Conservation (phyloP, 352 stramenopile species). For the Phytophthora multivora region DNA sequence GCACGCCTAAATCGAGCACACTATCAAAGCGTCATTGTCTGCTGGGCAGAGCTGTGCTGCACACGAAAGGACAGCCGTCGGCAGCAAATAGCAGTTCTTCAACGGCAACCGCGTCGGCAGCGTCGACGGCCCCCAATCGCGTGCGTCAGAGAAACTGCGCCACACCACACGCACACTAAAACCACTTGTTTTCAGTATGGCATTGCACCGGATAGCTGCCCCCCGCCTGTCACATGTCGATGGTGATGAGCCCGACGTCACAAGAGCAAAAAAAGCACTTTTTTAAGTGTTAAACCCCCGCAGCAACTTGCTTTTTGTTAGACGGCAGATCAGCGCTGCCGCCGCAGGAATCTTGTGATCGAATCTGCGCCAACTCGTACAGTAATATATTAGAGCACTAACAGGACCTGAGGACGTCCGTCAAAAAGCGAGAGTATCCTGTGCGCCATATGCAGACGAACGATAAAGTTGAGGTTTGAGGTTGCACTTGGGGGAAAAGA, state of each 20-base stretch:
- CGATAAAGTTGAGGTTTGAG: conserved; percentile 4
- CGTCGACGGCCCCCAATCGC: conserved; percentile 7
- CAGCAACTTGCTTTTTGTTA: not conserved
- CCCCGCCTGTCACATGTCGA: conserved; percentile 30
- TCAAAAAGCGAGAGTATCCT: not conserved
- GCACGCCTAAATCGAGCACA: no score
- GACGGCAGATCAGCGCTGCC: not conserved
- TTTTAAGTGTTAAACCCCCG: conserved; percentile 9
- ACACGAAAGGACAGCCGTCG: conserved; percentile 30
- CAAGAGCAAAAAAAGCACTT: conserved; percentile 4
- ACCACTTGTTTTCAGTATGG: conserved; percentile 16
- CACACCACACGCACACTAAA: conserved; percentile 3
- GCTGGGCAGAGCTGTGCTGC: conserved; percentile 20
- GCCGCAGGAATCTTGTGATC: not conserved
- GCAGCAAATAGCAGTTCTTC: conserved; percentile 30
- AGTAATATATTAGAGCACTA: not conserved
- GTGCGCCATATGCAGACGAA: conserved; percentile 5
- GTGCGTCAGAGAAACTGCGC: conserved; percentile 5
- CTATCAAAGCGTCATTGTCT: not conserved
- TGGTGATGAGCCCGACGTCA: conserved; percentile 16
- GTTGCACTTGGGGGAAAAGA: conserved; percentile 24
- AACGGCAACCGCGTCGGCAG: conserved; percentile 36
- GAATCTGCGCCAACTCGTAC: not conserved
- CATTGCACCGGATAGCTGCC: conserved; percentile 5
- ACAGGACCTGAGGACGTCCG: not conserved